phyloP scores from a whole-genome alignment of 2,329 filamentous ascomycete genomes.

The Fusarium torreyae region DNA sequence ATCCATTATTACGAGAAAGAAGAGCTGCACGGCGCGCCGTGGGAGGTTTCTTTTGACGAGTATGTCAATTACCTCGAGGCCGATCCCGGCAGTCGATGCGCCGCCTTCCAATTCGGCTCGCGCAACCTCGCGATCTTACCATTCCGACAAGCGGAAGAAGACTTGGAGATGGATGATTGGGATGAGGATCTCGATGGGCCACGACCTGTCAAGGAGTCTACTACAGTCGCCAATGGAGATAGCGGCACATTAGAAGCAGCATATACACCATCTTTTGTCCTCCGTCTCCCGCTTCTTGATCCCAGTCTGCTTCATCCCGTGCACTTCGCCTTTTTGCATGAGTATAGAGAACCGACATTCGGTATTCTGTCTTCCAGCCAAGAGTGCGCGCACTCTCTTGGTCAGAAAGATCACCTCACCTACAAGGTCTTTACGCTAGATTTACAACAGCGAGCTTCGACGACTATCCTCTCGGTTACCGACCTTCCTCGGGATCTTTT shows the following conservation, averaged over 20 bases:
- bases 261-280: slow-evolving; percentile 92
- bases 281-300: slow-evolving; percentile 90
- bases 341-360: slow-evolving; percentile 98
- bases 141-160: slow-evolving; percentile 88
- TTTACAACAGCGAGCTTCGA: slow-evolving; percentile 92
- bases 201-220: slow-evolving; percentile 65
- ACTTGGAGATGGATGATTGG: slow-evolving; percentile 93
- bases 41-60: slow-evolving; percentile 81
- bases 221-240: slow-evolving; percentile 55
- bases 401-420: slow-evolving; percentile 86
- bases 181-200: slow-evolving; percentile 85
- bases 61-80: slow-evolving; percentile 87
- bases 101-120: slow-evolving; percentile 91
- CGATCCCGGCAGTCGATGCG: slow-evolving; percentile 93
- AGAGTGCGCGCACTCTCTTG: slow-evolving; percentile 81
- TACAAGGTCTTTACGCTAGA: slow-evolving; percentile 98
- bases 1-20: slow-evolving; percentile 99
- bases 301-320: slow-evolving; percentile 89
- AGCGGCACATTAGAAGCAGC: slow-evolving; percentile 69
- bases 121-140: slow-evolving; percentile 94
- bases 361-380: slow-evolving; percentile 88
- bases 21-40: slow-evolving; percentile 85
- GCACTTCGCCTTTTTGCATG: slow-evolving; percentile 92
- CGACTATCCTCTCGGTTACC: slow-evolving; percentile 88
- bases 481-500: slow-evolving; percentile 90